Evolutionary conservation across 306 rosid species (phyloP).

Genomic region (Begonia peltatifolia): DNA sequence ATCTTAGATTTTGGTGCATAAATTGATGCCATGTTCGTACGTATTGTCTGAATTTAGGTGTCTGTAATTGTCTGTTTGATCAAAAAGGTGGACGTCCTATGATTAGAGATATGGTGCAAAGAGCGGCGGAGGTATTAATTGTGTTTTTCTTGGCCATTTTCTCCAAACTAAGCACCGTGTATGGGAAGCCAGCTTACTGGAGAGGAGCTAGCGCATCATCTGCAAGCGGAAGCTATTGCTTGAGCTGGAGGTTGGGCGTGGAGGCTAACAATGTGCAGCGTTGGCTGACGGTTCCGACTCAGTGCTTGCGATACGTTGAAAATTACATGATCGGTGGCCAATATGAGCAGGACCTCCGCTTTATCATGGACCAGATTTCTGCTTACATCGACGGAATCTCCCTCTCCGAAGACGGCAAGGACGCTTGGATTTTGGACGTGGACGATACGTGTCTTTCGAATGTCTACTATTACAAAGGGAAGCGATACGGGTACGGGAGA

Average conservation of each 20-base stretch:
- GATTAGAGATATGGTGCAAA: constrained; percentile 20
- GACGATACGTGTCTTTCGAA: constrained; percentile 84
- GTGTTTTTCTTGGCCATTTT: constrained; percentile 14
- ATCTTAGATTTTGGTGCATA: too few species aligned
- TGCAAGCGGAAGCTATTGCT: constrained; percentile 22
- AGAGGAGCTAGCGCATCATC: background rate
- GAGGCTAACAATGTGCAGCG: constrained; percentile 51
- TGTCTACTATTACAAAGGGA: constrained; percentile 30
- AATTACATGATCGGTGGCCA: constrained; percentile 53
- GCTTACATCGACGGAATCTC: constrained; percentile 16
- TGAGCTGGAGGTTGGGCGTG: constrained; percentile 75
- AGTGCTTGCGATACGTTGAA: constrained; percentile 24
- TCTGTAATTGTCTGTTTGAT: background rate
- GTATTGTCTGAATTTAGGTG: too few species aligned
- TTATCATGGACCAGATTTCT: constrained; percentile 22
- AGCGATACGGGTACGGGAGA: constrained; percentile 42
- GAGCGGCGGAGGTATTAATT: constrained; percentile 12
- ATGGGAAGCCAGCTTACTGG: constrained; percentile 6
- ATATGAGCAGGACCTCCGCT: constrained; percentile 29
- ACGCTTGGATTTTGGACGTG: constrained; percentile 66
- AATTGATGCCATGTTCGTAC: too few species aligned
- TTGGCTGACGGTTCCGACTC: constrained; percentile 61
- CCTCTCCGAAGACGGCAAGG: constrained; percentile 21
- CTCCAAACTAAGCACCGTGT: constrained; percentile 2
- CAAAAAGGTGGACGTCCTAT: constrained; percentile 1